Percentiles rank a stretch among this genome's conserved stretches.
Conservation (phyloP, 2,329 filamentous ascomycete genomes). For the Massarina eburnea region DNA sequence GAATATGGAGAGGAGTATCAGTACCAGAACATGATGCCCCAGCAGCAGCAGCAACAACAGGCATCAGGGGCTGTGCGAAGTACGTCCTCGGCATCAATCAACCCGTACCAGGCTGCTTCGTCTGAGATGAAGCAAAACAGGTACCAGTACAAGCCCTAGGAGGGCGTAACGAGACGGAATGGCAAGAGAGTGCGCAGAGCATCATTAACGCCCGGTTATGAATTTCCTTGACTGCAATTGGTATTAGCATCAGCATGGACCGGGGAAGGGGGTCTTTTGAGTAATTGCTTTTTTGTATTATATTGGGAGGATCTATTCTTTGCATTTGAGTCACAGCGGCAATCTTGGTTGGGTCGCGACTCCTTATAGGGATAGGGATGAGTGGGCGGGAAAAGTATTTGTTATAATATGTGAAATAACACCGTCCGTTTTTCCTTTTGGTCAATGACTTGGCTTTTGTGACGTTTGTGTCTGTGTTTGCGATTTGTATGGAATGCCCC, state of each 20-base stretch:
- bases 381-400: no score
- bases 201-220: not conserved
- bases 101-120: constrained; percentile 16
- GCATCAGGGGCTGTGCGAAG: constrained; percentile 1
- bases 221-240: constrained; percentile 1
- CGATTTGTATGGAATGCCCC: no score
- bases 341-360: no score
- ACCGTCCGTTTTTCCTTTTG: no score
- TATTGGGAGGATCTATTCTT: no score
- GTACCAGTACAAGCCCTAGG: constrained; percentile 10
- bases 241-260: not conserved
- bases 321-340: no score
- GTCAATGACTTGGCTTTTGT: no score
- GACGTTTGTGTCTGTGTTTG: no score
- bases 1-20: constrained; percentile 36
- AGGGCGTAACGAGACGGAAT: not conserved
- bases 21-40: constrained; percentile 36
- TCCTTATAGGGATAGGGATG: no score
- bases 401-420: no score
- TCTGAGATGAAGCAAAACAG: constrained; percentile 2
- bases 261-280: no score
- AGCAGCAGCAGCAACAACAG: constrained; percentile 11
- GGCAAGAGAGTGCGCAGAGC: not conserved
- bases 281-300: no score
- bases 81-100: constrained; percentile 12